Evolutionary conservation across 371 early-diverging fungal genomes (phyloP), one percentile per base, ranked within the genome.

Genomic region (Mortierella sp.): DNA sequence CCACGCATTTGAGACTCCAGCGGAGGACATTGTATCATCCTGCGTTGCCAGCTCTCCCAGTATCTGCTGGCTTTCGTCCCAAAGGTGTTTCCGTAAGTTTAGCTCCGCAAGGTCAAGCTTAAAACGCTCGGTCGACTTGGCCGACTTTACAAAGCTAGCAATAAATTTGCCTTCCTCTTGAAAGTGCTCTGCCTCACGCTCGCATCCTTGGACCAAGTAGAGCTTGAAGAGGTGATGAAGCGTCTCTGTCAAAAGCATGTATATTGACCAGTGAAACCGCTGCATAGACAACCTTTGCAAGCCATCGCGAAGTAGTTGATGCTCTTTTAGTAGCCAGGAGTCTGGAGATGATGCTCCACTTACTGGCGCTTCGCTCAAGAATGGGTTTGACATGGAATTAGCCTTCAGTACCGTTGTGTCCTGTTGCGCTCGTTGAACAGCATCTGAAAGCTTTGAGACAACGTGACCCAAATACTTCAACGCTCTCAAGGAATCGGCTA

Each of bases 101-200:
- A 89, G 76, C 50, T 92, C 90, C 25, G 90, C 88, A 9, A 90
- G 76, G 0, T 66, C 60, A 7, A 90, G 57, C 29, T 84, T 67
- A 62, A 92, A 85, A 9, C 73, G 68, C 25, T 76, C 81, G 16
- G 73, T 64, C 55, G 84, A 84, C 11, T 77, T 63, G 7, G 81
- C 74, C 0, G 93, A 88, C 18, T 77, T 81, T 6, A 88, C 80
- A 6, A 81, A 80, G 45, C 77, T 80, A 1, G 92, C 88, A 15
- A 93, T 77, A 12, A 75, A 68, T 45, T 86, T 75, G 0, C 90
- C 92, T 63, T 90, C 86, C 26, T 83, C 74, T 18, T 89, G 72
- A 75, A 88, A 93, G 67, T 92, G 91, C 50, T 91, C 88, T 0
- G 91, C 88, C 62, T 94, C 92, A 26, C 83, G 76, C 56, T 86